Base-by-base conservation (phyloP, 202 grass and related monocot genomes). In the Digitaria exilis region DNA sequence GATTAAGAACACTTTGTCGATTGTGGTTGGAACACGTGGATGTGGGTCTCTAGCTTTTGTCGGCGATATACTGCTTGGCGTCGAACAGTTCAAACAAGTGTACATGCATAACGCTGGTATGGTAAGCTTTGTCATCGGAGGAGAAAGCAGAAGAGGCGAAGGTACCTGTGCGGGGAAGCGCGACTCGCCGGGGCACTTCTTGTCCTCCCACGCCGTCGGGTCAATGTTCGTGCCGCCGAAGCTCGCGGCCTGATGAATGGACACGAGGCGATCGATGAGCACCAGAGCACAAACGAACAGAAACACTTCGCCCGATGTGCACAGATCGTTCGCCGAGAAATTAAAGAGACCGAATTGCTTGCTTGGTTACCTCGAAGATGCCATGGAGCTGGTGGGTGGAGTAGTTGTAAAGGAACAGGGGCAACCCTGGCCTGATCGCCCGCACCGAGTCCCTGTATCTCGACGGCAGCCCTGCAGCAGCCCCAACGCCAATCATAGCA, bases 331-430 rank as follows among this genome's bases (percentile, higher is more conserved):
- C 9, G 4, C 0, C 2, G 30, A 46, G 44, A 46, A 46, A 46
- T 10, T 0, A 45, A 34, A 11, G 16, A 41, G 14, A 50, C 4
- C 37, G 65, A 44, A 44, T 26, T 1, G n/a, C n/a, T n/a, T n/a
- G n/a, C 10, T n/a, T 52, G 5, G 21, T n/a, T 26, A 98, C 96
- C 93, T 98, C 91, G 87, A 98, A 98, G 73, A 98, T 89, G 49
- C 93, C 96, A 87, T 96, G 91, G 52, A 98, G 96, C 79, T 99
- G 96, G 82, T 99, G 96, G 9, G 83, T 99, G 21, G 96, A 94
- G 87, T 99, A 99, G 86, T 96, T 99, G 91, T 99, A 99, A 32
- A 99, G 91, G 87, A 99, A 99, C 75, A 99, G 89, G 16, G 96
- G 96, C 82, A 99, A 78, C 71, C 96, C 96, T 1, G 96, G 96